These are phyloP conservation scores for Aotearoamyces nothofagi DNA, from an alignment of 2,329 filamentous ascomycete species.

Conservation along the genomic window DNA sequence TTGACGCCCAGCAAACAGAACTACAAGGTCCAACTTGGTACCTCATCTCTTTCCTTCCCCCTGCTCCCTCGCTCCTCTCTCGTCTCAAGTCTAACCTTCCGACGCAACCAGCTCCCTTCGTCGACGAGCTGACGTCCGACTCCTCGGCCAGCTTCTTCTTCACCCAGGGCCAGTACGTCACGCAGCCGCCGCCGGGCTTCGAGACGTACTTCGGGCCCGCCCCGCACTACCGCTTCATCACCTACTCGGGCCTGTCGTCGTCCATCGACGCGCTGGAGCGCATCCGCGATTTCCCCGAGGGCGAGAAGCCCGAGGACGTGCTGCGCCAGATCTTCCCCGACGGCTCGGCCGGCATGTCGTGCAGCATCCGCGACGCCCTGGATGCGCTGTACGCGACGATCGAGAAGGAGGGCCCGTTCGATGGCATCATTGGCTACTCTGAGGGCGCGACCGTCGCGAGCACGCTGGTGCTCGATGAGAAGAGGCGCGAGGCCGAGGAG, in stretches of 20 bases:
- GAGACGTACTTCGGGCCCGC: constrained; percentile 28
- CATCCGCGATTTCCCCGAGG: constrained; percentile 12
- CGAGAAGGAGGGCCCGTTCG: constrained; percentile 27
- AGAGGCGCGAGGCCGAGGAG: constrained; percentile 19
- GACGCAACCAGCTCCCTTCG: constrained; percentile 25
- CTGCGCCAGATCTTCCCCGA: constrained; percentile 10
- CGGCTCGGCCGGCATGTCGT: constrained; percentile 5
- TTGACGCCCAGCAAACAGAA: constrained; percentile 23
- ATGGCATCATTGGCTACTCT: constrained; percentile 41
- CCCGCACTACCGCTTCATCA: constrained; percentile 31
- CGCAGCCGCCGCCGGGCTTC: constrained; percentile 33
- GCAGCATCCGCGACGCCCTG: constrained; percentile 14
- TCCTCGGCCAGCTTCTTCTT: constrained; percentile 31
- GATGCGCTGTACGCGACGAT: constrained; percentile 25
- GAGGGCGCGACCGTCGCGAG: constrained; percentile 40
- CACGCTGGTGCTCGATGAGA: constrained; percentile 35
- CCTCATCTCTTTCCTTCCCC: not conserved
- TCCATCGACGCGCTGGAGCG: constrained; percentile 12
- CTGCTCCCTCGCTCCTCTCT: constrained; percentile 1
- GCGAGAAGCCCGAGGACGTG: constrained; percentile 10
- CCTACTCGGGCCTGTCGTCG: constrained; percentile 23
- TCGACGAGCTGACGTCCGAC: constrained; percentile 29
- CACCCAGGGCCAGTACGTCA: constrained; percentile 31
- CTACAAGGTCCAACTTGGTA: constrained; percentile 37
- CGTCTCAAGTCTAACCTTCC: constrained; percentile 3